Percentiles rank a stretch among this genome's conserved stretches.
phyloP scores from a whole-genome alignment of 2,329 filamentous ascomycete species.

The Aspergillus ochraceoroseus region DNA sequence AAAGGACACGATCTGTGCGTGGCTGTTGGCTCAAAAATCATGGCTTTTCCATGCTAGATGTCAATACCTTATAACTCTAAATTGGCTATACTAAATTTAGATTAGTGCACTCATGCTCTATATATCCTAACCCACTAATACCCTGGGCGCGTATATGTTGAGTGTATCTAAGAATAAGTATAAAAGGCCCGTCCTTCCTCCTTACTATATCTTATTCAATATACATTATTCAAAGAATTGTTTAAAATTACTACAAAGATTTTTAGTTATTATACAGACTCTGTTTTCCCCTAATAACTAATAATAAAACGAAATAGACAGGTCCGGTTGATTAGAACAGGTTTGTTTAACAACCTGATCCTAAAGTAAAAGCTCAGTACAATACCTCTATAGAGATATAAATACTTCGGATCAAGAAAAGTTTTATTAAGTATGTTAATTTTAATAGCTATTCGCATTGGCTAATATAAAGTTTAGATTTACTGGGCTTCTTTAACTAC shows the following conservation, averaged over 20 bases:
- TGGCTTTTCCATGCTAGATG: not conserved
- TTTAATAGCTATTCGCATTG: slow-evolving; percentile 4
- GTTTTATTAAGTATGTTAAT: slow-evolving; percentile 2
- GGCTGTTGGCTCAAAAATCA: not conserved
- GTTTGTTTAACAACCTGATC: slow-evolving; percentile 13
- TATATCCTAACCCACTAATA: not conserved
- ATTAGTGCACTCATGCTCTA: not conserved
- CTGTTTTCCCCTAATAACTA: not conserved
- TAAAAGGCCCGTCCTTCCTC: not conserved
- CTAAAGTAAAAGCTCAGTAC: slow-evolving; percentile 6
- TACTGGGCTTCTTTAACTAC: slow-evolving; percentile 12
- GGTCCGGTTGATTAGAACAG: slow-evolving; percentile 9
- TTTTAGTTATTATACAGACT: not conserved
- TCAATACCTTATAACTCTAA: not conserved
- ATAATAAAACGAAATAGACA: not conserved
- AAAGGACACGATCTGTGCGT: no score
- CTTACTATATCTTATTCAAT: not conserved
- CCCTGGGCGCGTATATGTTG: not conserved
- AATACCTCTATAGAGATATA: not conserved
- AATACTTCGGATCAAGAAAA: not conserved
- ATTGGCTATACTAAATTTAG: not conserved
- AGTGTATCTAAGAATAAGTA: slow-evolving; percentile 1
- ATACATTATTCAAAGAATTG: not conserved
- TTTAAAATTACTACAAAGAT: not conserved
- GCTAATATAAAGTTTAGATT: slow-evolving; percentile 10